These are phyloP conservation scores for Tricholoma bakamatsutake DNA, from an alignment of 768 basidiomycete species.

Conservation along the genomic window DNA sequence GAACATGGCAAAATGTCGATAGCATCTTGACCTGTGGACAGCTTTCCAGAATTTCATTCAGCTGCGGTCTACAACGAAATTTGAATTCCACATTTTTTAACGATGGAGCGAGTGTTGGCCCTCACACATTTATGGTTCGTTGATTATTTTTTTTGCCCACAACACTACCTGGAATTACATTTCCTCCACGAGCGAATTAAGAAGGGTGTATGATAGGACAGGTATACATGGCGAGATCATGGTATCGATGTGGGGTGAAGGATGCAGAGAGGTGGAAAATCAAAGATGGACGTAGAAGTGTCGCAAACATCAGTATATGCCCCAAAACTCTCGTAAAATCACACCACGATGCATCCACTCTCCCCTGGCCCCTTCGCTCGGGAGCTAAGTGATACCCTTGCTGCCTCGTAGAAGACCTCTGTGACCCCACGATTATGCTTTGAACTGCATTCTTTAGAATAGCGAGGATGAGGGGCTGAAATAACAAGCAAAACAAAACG, in stretches of 20 bases:
- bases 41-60: too few species aligned
- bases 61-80: too few species aligned
- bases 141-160: too few species aligned
- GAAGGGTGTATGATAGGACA: conserved; percentile 3
- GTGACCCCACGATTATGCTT: conserved; percentile 94
- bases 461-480: not conserved
- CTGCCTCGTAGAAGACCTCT: conserved; percentile 91
- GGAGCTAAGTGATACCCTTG: conserved; percentile 74
- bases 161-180: not conserved
- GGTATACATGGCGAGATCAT: conserved; percentile 17
- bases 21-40: too few species aligned
- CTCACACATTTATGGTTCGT: too few species aligned
- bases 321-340: conserved; percentile 15
- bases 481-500: not conserved
- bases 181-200: not conserved
- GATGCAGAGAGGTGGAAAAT: not conserved
- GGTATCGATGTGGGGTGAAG: conserved; percentile 10
- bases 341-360: conserved; percentile 56
- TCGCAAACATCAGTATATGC: not conserved
- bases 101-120: too few species aligned
- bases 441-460: conserved; percentile 80
- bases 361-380: conserved; percentile 60
- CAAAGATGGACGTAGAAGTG: not conserved
- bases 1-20: too few species aligned
- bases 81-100: too few species aligned